A percentile compares a stretch with the other conserved stretches of the same genome.
These are phyloP conservation scores for Monosporascus sp. DNA, from an alignment of 2,329 filamentous ascomycete species.

Conservation along the genomic window DNA sequence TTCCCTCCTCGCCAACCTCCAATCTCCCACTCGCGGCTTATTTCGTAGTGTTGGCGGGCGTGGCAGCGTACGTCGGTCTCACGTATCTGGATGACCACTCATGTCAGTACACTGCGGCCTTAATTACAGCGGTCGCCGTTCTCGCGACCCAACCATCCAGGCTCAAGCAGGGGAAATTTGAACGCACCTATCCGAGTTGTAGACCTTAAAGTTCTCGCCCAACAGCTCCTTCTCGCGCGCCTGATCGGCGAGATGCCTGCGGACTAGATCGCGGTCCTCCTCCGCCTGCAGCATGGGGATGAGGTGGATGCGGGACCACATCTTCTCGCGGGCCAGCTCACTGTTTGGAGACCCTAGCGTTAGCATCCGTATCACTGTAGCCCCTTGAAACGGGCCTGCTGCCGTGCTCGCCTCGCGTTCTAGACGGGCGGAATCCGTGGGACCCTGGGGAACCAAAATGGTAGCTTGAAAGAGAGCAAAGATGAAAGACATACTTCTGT, in stretches of 20 bases:
- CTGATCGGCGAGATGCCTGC: conserved; percentile 80
- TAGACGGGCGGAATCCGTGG: too few relatives aligned
- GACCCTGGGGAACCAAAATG: too few relatives aligned
- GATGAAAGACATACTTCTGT: conserved; percentile 65
- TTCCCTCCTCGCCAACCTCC: too few relatives aligned
- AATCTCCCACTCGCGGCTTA: conserved; percentile 27
- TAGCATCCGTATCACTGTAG: too few relatives aligned
- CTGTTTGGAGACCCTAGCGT: conserved; percentile 37
- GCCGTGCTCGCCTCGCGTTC: too few relatives aligned
- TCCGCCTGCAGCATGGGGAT: conserved; percentile 93
- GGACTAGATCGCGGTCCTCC: conserved; percentile 90
- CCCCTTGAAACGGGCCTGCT: too few relatives aligned
- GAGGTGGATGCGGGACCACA: conserved; percentile 94
- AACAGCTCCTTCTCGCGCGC: conserved; percentile 85
- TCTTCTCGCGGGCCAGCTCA: conserved; percentile 93
- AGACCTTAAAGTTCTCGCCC: conserved; percentile 77
- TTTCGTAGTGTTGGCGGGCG: conserved; percentile 59
- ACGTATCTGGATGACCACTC: conserved; percentile 56
- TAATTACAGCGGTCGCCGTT: not conserved
- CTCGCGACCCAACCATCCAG: not conserved
- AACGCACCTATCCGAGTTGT: conserved; percentile 79
- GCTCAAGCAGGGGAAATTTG: conserved; percentile 2
- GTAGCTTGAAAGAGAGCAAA: not conserved
- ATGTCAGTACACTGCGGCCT: conserved; percentile 3
- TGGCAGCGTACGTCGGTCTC: conserved; percentile 71